These are phyloP conservation scores for Ichthyophthirius multifiliis DNA, from an alignment of 169 alveolate genomes.

Conservation along the genomic window DNA sequence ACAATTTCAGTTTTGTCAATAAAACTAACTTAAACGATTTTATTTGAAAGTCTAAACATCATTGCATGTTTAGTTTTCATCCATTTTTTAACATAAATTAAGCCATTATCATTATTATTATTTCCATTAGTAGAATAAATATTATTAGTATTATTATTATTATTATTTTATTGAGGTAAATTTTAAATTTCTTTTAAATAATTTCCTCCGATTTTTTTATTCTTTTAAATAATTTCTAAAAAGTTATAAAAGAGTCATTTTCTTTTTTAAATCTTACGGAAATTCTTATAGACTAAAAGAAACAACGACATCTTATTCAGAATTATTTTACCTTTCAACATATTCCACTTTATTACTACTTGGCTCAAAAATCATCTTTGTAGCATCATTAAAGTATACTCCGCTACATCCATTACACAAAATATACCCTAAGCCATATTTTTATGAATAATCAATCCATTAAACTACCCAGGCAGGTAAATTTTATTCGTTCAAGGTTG, in stretches of 20 bases:
- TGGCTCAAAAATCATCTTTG: slow-evolving; percentile 78
- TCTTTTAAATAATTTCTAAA: not conserved
- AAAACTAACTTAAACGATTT: slow-evolving; percentile 64
- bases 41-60: slow-evolving; percentile 61
- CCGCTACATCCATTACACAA: slow-evolving; percentile 77
- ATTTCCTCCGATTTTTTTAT: slow-evolving; percentile 13
- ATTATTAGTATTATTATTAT: not conserved
- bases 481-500: too few relatives aligned
- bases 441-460: not conserved
- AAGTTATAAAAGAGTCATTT: slow-evolving; percentile 18
- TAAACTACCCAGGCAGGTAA: not conserved
- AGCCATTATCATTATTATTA: too few relatives aligned
- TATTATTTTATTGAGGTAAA: slow-evolving; percentile 47
- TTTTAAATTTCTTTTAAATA: slow-evolving; percentile 26
- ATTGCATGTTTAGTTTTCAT: slow-evolving; percentile 60
- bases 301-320: slow-evolving; percentile 39
- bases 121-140: slow-evolving; percentile 3
- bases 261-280: slow-evolving; percentile 57
- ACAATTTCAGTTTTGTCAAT: slow-evolving; percentile 64
- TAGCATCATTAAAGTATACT: slow-evolving; percentile 84
- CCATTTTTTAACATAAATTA: slow-evolving; percentile 70
- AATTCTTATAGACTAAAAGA: slow-evolving; percentile 55
- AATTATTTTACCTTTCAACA: slow-evolving; percentile 46
- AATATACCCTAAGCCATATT: slow-evolving; percentile 69
- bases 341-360: slow-evolving; percentile 50